phyloP scores from a whole-genome alignment of 202 grass and related monocot species.

The Saccharum hybrid region DNA sequence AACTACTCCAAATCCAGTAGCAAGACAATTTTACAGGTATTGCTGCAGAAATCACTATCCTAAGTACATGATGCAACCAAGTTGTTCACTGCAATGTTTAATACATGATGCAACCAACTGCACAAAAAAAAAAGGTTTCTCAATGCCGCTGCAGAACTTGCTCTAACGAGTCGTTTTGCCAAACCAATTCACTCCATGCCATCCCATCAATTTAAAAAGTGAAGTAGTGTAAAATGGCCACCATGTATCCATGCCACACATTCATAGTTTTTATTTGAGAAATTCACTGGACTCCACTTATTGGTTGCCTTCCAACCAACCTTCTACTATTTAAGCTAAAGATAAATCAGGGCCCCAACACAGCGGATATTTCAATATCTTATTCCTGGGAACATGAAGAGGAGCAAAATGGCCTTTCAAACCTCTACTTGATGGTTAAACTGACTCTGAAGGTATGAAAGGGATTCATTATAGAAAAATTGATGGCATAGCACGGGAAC shows the following conservation, averaged over 20 bases:
- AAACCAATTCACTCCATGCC: background rate
- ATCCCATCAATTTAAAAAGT: background rate
- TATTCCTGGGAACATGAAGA: background rate
- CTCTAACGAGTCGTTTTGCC: background rate
- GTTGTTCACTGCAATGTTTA: background rate
- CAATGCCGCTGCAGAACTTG: too few species aligned
- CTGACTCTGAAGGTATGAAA: background rate
- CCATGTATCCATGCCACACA: background rate
- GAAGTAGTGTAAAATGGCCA: background rate
- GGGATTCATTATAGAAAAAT: background rate
- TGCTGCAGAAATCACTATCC: constrained; percentile 17
- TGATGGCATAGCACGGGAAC: background rate
- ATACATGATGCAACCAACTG: background rate
- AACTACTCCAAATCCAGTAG: constrained; percentile 23
- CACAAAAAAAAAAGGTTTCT: too few species aligned
- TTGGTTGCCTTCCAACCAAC: background rate
- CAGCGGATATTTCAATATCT: background rate
- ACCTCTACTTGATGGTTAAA: background rate
- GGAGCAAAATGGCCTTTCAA: background rate
- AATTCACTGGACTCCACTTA: background rate
- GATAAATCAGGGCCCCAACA: background rate
- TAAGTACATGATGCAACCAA: background rate
- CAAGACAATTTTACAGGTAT: background rate
- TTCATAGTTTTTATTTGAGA: constrained; percentile 7
- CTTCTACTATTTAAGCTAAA: background rate